Evolutionary conservation across 2,329 filamentous ascomycete genomes (phyloP), one percentile per base, ranked within the genome.

Genomic region (Diaporthe vexans): DNA sequence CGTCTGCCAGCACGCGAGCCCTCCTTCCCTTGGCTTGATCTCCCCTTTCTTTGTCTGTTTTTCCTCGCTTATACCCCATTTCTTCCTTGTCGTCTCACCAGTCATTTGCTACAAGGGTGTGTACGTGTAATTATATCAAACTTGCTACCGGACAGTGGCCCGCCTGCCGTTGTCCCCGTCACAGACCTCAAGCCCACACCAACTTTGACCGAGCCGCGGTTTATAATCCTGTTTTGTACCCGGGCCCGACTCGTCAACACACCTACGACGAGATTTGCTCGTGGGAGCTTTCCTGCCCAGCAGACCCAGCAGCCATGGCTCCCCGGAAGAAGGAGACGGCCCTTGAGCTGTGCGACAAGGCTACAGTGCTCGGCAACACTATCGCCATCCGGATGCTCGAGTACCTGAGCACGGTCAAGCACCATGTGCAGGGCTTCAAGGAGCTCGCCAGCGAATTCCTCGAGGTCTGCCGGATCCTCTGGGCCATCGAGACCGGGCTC

Each of bases 401-500:
- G 80, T 92, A 91, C 76, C 85, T 92, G 29, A 89, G 88, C 72
- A 86, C 88, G 6, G 86, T 87, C 74, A 90, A 89, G 77, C 83
- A 87, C 48, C 85, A 88, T 48, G 88, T 88, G 0, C 83, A 87
- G 69, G 88, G 89, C 43, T 90, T 92, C 80, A 87, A 89, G 74
- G 83, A 86, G 35, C 86, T 94, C 26, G 91, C 92, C 13, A 87
- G 88, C 76, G 91, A 92, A 76, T 93, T 94, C 79, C 87, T 94
- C 74, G 91, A 93, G 73, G 89, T 91, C 7, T 92, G 90, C 80
- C 88, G 91, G 71, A 89, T 91, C 56, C 85, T 94, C 56, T 93
- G 91, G 86, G 89, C 90, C n/a, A 91, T 94, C 76, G 91, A 93
- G 81, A 88, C 90, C 29, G 92, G 92, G 7, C 85, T 97, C 58